Percentiles rank a stretch among this genome's conserved stretches.
These are phyloP conservation scores for Nicotiana tomentosiformis DNA, from an alignment of 257 asterid genomes.

Conservation along the genomic window DNA sequence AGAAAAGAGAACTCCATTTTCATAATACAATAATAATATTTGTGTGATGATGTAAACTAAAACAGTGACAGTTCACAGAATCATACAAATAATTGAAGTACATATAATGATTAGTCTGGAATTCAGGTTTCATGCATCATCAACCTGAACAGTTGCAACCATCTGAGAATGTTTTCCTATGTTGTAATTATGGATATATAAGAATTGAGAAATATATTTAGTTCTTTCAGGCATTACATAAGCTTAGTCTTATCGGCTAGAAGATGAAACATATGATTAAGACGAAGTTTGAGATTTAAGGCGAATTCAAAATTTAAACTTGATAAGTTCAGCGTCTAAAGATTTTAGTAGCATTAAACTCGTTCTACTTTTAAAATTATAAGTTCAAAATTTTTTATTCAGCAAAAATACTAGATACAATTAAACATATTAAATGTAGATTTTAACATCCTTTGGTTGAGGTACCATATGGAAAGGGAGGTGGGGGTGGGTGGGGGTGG, in stretches of 20 bases:
- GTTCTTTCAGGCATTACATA: neutral
- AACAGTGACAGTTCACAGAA: neutral
- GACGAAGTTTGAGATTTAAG: neutral
- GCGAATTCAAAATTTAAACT: neutral
- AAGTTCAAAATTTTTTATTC: neutral
- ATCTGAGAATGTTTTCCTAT: neutral
- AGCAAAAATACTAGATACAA: neutral
- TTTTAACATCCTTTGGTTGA: no score
- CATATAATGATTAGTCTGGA: neutral
- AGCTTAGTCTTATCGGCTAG: neutral
- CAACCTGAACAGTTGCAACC: slow-evolving; percentile 5
- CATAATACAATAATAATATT: neutral
- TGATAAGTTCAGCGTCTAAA: neutral
- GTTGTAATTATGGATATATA: neutral
- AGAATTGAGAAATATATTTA: neutral
- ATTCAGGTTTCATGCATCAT: neutral
- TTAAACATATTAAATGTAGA: neutral
- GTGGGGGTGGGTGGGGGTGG: neutral
- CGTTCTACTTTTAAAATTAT: neutral
- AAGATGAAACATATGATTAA: neutral
- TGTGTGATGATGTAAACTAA: neutral
- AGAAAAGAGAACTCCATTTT: neutral
- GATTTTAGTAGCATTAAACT: neutral
- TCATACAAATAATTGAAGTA: neutral
- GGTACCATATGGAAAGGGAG: neutral